Percentiles rank a stretch among this genome's conserved stretches.
phyloP scores from a whole-genome alignment of 345 rosid species.

The Cardamine resedifolia region DNA sequence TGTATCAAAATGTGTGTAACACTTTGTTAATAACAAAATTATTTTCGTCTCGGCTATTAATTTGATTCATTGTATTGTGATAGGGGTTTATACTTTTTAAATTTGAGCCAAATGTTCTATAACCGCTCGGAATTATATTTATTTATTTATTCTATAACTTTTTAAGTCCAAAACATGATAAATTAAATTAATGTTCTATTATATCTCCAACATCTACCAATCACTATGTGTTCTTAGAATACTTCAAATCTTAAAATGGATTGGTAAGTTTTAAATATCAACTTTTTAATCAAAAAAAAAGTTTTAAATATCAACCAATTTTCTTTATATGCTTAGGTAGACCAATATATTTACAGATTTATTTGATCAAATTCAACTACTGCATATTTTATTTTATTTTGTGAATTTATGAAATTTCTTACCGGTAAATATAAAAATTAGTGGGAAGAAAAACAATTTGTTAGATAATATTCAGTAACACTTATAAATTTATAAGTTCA shows the following conservation, averaged over 20 bases:
- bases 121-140: background rate
- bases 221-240: background rate
- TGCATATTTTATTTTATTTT: no score
- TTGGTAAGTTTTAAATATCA: background rate
- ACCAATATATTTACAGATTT: background rate
- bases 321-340: background rate
- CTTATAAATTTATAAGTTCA: conserved; percentile 2
- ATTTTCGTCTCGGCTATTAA: background rate
- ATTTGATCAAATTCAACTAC: background rate
- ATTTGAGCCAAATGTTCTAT: background rate
- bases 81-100: background rate
- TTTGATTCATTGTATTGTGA: background rate
- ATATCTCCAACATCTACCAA: background rate
- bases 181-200: background rate
- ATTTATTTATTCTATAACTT: background rate
- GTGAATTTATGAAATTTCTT: background rate
- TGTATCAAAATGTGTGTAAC: no score
- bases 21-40: background rate
- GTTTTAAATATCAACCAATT: background rate
- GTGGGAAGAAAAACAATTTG: background rate
- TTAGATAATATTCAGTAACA: background rate
- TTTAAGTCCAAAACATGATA: background rate
- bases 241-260: background rate
- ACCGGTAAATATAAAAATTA: background rate
- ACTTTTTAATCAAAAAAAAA: no score